These are phyloP conservation scores for Linanthus parryae DNA, from an alignment of 148 eudicot genomes.

Conservation along the genomic window DNA sequence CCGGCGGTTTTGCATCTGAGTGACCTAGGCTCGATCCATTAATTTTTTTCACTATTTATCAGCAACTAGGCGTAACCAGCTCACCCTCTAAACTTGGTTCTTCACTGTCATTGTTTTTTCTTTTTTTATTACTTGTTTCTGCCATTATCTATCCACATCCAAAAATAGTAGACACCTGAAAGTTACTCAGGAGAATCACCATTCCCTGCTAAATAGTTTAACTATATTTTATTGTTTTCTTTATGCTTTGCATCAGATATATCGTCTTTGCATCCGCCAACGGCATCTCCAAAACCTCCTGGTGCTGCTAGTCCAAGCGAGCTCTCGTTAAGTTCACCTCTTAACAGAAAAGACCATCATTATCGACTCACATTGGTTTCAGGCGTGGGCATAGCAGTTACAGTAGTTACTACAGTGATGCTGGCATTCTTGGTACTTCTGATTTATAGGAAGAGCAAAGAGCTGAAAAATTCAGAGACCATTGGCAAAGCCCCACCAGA, in stretches of 20 bases:
- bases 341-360: conserved; percentile 31
- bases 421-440: conserved; percentile 50
- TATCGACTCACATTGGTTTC: conserved; percentile 56
- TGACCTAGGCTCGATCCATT: too few species aligned
- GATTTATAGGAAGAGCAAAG: conserved; percentile 62
- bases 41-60: too few species aligned
- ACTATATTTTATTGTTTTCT: conserved; percentile 1
- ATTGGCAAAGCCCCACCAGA: conserved; percentile 34
- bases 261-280: conserved; percentile 43
- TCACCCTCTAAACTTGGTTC: too few species aligned
- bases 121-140: neutral
- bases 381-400: conserved; percentile 59
- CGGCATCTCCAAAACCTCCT: conserved; percentile 54
- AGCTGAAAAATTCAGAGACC: conserved; percentile 52
- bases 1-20: too few species aligned
- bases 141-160: neutral
- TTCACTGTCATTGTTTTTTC: too few species aligned
- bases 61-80: too few species aligned
- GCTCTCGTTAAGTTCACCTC: conserved; percentile 37
- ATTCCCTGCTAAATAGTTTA: neutral
- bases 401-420: conserved; percentile 49
- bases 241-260: conserved; percentile 32
- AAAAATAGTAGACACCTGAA: neutral
- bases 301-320: conserved; percentile 60
- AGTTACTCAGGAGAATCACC: neutral